phyloP scores from a whole-genome alignment of 1,284 basidiomycete genomes.

The Cutaneotrichosporon sp. region DNA sequence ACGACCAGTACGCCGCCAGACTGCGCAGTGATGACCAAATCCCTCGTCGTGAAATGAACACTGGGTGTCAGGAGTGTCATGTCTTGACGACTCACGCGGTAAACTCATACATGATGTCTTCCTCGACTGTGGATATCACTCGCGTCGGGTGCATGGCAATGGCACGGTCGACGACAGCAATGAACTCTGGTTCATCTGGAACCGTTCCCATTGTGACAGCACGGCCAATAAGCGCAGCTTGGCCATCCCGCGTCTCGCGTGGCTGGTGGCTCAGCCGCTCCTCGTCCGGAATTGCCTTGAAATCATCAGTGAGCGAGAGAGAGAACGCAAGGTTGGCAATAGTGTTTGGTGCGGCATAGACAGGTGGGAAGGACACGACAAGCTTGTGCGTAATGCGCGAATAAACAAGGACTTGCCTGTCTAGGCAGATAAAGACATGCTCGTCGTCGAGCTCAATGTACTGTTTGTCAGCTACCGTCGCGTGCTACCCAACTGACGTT shows the following conservation, averaged over 20 bases:
- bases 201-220: conserved; percentile 1
- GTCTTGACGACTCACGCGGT: conserved; percentile 25
- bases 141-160: conserved; percentile 6
- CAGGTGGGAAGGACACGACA: conserved; percentile 23
- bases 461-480: conserved; percentile 18
- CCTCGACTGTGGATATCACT: neutral
- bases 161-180: conserved; percentile 3
- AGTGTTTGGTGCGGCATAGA: neutral
- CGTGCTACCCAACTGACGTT: conserved; percentile 19
- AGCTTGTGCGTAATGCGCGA: conserved; percentile 23
- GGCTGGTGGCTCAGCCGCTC: neutral
- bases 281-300: conserved; percentile 13
- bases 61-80: neutral
- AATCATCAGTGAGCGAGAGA: conserved; percentile 12
- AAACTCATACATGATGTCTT: conserved; percentile 17
- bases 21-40: conserved; percentile 29
- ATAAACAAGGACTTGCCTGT: conserved; percentile 26
- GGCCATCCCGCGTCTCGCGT: neutral
- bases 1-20: conserved; percentile 27
- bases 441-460: conserved; percentile 47
- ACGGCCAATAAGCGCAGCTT: conserved; percentile 7
- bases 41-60: conserved; percentile 31
- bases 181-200: neutral
- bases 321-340: conserved; percentile 5
- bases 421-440: conserved; percentile 35